A percentile compares a stretch with the other conserved stretches of the same genome.
phyloP scores from a whole-genome alignment of 164 flowering plant genomes.

The Sedum album region DNA sequence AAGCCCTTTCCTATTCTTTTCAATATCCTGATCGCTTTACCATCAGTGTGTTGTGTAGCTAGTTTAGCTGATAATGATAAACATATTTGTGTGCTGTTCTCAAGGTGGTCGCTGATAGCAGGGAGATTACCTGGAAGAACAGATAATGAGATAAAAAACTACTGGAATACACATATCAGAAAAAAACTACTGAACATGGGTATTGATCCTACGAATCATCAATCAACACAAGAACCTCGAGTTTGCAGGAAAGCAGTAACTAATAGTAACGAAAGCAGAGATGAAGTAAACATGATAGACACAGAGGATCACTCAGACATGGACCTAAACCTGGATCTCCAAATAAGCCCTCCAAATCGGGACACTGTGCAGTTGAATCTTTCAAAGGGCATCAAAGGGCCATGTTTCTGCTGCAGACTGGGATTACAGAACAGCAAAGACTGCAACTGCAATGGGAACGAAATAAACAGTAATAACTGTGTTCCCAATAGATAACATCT shows the following conservation, averaged over 20 bases:
- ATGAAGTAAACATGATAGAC: not conserved
- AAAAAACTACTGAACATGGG: not conserved
- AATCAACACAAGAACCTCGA: not conserved
- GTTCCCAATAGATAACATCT: not conserved
- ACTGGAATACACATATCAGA: slow-evolving; percentile 5
- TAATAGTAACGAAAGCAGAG: not conserved
- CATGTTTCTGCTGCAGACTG: slow-evolving; percentile 4
- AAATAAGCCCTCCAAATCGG: not conserved
- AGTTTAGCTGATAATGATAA: not conserved
- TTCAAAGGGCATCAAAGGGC: not conserved
- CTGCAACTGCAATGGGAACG: not conserved
- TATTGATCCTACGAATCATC: not conserved
- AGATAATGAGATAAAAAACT: slow-evolving; percentile 5
- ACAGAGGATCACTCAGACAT: not conserved
- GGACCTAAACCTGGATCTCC: slow-evolving; percentile 7
- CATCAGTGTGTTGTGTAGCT: not conserved
- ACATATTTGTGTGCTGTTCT: not conserved
- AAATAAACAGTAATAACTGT: not conserved
- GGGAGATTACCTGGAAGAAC: slow-evolving; percentile 5
- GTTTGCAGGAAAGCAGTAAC: not conserved
- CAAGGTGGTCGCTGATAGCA: not conserved
- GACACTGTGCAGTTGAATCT: not conserved
- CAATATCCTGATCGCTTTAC: not conserved
- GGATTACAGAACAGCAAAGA: slow-evolving; percentile 1
- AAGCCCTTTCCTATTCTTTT: not conserved